Conservation (phyloP, 2,329 filamentous ascomycete species). For the Hypoxylon sp. region DNA sequence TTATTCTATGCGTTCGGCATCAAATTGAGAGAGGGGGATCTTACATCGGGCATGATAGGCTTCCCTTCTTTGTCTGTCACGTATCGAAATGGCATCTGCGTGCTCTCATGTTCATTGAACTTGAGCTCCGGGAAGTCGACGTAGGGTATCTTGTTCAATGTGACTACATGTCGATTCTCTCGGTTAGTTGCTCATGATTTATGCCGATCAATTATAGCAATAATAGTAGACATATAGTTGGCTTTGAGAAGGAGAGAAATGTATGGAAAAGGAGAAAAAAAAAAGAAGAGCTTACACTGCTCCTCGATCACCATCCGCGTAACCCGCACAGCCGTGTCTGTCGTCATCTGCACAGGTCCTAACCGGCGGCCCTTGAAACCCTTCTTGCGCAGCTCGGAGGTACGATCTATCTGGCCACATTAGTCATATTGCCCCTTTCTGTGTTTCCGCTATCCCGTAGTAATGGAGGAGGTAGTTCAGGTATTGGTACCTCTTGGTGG, state of each 20-base stretch:
- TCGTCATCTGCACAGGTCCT: slow-evolving; percentile 97
- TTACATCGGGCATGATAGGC: slow-evolving; percentile 92
- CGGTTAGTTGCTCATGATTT: not conserved
- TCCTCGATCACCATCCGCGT: slow-evolving; percentile 91
- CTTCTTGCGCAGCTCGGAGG: slow-evolving; percentile 94
- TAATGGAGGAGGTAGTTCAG: not conserved
- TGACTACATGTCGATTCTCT: slow-evolving; percentile 66
- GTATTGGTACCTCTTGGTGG: slow-evolving; percentile 82
- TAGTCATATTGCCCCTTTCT: slow-evolving; percentile 3
- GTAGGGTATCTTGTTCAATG: slow-evolving; percentile 84
- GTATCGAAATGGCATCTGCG: slow-evolving; percentile 98
- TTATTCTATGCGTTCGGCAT: not conserved
- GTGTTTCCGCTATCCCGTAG: not conserved
- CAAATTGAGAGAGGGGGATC: slow-evolving; percentile 43
- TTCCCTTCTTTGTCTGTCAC: slow-evolving; percentile 81
- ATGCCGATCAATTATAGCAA: not conserved
- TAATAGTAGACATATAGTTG: not conserved
- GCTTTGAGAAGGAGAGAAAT: not conserved
- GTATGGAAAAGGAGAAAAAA: not conserved
- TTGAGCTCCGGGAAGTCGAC: slow-evolving; percentile 90
- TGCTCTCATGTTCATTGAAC: slow-evolving; percentile 92
- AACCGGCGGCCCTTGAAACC: slow-evolving; percentile 90
- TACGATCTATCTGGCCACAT: slow-evolving; percentile 78
- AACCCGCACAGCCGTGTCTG: slow-evolving; percentile 94
- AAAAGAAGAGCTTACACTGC: slow-evolving; percentile 70